These are phyloP conservation scores for Tetrahymena malaccensis DNA, from an alignment of 73 alveolate genomes.

Conservation along the genomic window DNA sequence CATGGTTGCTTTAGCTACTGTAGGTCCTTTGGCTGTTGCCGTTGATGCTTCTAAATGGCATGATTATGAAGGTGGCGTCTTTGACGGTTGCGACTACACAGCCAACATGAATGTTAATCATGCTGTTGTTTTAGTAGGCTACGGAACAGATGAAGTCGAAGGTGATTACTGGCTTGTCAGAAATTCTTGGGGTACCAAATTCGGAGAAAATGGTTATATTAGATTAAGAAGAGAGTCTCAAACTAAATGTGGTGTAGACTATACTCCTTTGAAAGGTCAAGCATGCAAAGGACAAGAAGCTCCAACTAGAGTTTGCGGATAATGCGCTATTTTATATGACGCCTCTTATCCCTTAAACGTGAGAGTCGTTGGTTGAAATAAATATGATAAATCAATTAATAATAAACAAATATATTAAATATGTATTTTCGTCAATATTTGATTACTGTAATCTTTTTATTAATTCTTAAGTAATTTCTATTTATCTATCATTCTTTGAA, in stretches of 20 bases:
- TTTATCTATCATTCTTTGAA: no score
- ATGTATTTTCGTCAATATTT: neutral
- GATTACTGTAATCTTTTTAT: no score
- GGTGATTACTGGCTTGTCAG: conserved; percentile 79
- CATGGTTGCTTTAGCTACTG: conserved; percentile 13
- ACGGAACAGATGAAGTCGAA: conserved; percentile 42
- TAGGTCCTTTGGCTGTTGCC: conserved; percentile 42
- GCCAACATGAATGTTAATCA: conserved; percentile 44
- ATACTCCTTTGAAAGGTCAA: conserved; percentile 29
- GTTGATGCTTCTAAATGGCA: conserved; percentile 45
- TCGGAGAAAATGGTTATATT: conserved; percentile 85
- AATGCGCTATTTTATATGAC: conserved; percentile 37
- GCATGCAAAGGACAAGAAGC: conserved; percentile 37
- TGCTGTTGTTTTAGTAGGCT: conserved; percentile 58
- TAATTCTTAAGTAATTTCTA: no score
- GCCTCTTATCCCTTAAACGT: neutral
- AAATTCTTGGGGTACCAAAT: conserved; percentile 85
- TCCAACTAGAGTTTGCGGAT: conserved; percentile 25
- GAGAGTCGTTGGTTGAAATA: neutral
- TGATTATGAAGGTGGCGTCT: conserved; percentile 22
- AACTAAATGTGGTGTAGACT: conserved; percentile 46
- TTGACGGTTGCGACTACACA: conserved; percentile 12
- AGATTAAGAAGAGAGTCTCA: conserved; percentile 65
- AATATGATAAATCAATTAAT: no score
- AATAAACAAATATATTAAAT: no score